phyloP scores from a whole-genome alignment of 2,329 filamentous ascomycete species.

The Ascocoryne sarcoides region DNA sequence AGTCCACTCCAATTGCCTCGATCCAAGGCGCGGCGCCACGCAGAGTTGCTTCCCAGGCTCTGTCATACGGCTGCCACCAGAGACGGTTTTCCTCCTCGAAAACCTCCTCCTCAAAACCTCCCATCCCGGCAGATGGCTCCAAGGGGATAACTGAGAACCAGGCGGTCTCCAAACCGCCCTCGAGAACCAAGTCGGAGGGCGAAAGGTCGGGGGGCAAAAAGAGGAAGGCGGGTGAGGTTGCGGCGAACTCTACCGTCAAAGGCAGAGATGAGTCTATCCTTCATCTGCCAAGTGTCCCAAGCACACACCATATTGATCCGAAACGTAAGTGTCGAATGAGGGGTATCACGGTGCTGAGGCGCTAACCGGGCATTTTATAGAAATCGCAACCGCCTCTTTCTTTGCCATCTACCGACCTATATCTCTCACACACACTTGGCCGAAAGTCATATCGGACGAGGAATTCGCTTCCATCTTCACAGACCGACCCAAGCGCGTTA shows the following conservation, averaged over 20 bases:
- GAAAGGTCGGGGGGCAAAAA: constrained; percentile 41
- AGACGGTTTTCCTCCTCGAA: constrained; percentile 30
- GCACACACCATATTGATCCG: constrained; percentile 62
- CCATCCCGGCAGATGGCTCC: constrained; percentile 29
- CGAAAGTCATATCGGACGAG: constrained; percentile 59
- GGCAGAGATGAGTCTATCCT: constrained; percentile 38
- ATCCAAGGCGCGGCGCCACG: constrained; percentile 21
- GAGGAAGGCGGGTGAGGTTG: constrained; percentile 47
- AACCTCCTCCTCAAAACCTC: constrained; percentile 31
- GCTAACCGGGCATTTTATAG: constrained; percentile 37
- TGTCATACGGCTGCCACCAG: constrained; percentile 25
- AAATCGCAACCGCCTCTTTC: constrained; percentile 81
- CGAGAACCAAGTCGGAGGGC: constrained; percentile 33
- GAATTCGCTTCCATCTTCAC: constrained; percentile 81
- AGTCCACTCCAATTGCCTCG: constrained; percentile 20
- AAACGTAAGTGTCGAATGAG: constrained; percentile 39
- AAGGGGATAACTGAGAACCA: constrained; percentile 21
- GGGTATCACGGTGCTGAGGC: background rate
- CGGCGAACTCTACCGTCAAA: constrained; percentile 28
- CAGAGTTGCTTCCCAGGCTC: constrained; percentile 18
- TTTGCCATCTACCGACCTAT: constrained; percentile 95
- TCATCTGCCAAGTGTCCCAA: constrained; percentile 65
- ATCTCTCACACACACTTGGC: constrained; percentile 76
- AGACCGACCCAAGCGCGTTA: constrained; percentile 36
- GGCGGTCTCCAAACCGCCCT: constrained; percentile 17